Evolutionary conservation across 164 flowering plant genomes (phyloP), one percentile per base, ranked within the genome.

Genomic region (Berberis vulgaris): DNA sequence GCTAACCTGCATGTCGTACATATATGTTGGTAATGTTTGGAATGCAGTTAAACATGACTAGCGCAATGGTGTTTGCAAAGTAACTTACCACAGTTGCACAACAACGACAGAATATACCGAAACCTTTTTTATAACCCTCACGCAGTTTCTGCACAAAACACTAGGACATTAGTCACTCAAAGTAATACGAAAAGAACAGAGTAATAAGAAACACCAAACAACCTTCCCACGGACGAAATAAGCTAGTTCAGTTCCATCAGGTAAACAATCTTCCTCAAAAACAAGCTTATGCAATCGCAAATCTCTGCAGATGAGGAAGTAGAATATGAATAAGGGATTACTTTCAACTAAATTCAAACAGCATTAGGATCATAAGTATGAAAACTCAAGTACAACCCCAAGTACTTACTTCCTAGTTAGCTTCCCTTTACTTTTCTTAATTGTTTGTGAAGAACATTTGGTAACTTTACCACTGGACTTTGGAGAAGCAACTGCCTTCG

Each of bases 41-140:
- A 26, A 26, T 0, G 26, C 26, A 26, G 26, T 26, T 26, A 26
- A 0, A 7, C 39, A 50, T 43, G 8, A 10, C 2, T n/a, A 45
- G 26, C 26, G 0, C 26, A 61, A 65, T 54, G 45, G 61, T 1
- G 12, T 0, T 26, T 26, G 26, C 26, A 54, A 54, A 45, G 5
- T 78, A 91, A 97, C 98, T 76, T 79, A 94, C 99, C 98, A 69
- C 89, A 44, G 38, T 59, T 10, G 80, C 68, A 79, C 99, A 94
- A 73, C 89, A 85, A 5, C 44, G 55, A 71, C 97, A 91, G 67
- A 76, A 78, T 61, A 94, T 94, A 45, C 80, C 85, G 76, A 7
- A 67, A n/a, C 88, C 96, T 43, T 73, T 80, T 72, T 87, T 94
- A 66, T 80, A 82, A 56, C 99, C 99, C 6, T 64, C 77, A 49